Conservation (phyloP, 2,329 filamentous ascomycete species). For the Ploettnerulaceae sp. region DNA sequence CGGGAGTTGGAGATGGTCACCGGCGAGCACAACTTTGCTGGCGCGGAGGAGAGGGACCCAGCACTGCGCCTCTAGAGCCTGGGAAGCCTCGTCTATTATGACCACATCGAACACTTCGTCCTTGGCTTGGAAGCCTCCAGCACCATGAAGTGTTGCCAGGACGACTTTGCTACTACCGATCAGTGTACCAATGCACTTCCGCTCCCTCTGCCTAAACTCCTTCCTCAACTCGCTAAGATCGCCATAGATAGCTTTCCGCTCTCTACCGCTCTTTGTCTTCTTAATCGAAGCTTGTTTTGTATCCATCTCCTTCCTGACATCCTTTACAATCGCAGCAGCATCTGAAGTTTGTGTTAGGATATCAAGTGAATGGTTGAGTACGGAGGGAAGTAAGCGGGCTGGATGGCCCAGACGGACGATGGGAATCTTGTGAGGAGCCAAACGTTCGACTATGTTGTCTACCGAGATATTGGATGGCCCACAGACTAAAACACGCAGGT, state of each 20-base stretch:
- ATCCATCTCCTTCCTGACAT: slow-evolving; percentile 90
- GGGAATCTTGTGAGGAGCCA: slow-evolving; percentile 77
- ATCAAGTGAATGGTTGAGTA: slow-evolving; percentile 85
- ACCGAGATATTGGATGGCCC: slow-evolving; percentile 96
- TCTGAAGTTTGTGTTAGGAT: slow-evolving; percentile 87
- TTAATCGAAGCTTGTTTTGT: slow-evolving; percentile 81
- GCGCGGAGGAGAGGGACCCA: slow-evolving; percentile 86
- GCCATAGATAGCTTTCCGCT: slow-evolving; percentile 74
- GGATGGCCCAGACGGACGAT: slow-evolving; percentile 91
- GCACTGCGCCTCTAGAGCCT: slow-evolving; percentile 92
- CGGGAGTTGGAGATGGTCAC: slow-evolving; percentile 89
- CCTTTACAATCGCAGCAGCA: slow-evolving; percentile 81
- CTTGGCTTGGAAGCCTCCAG: slow-evolving; percentile 77
- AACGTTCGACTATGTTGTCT: slow-evolving; percentile 93
- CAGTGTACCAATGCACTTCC: slow-evolving; percentile 71
- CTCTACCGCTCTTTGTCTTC: slow-evolving; percentile 76
- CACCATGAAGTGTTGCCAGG: slow-evolving; percentile 85
- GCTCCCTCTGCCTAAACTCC: slow-evolving; percentile 83
- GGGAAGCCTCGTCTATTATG: slow-evolving; percentile 92
- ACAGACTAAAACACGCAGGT: slow-evolving; percentile 80
- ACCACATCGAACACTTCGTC: slow-evolving; percentile 85
- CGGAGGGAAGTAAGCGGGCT: slow-evolving; percentile 80
- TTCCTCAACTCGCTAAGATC: slow-evolving; percentile 82
- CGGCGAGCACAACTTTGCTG: slow-evolving; percentile 82
- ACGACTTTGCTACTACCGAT: slow-evolving; percentile 79